Evolutionary conservation across 306 rosid species (phyloP).

Genomic region (Vicia sativa): DNA sequence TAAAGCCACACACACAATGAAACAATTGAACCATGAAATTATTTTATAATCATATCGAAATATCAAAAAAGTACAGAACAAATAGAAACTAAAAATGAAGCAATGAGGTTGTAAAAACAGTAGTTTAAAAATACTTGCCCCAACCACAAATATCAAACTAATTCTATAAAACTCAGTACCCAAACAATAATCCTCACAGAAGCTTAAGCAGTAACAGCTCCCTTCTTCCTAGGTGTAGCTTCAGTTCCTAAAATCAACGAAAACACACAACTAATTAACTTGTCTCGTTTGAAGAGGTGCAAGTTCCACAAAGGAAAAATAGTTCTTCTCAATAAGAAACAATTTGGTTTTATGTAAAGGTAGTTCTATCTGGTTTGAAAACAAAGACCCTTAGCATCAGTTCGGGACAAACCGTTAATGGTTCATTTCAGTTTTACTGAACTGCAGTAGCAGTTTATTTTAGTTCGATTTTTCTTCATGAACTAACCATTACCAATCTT

Average conservation of each 20-base stretch:
- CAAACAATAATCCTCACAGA: slow-evolving; percentile 35
- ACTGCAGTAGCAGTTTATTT: background rate
- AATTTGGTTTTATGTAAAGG: background rate
- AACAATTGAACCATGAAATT: slow-evolving; percentile 27
- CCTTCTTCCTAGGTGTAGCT: slow-evolving; percentile 97
- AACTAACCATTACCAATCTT: no score
- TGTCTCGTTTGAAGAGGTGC: background rate
- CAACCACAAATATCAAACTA: slow-evolving; percentile 35
- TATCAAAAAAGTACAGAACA: slow-evolving; percentile 45
- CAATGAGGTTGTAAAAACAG: slow-evolving; percentile 37
- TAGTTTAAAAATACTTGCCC: slow-evolving; percentile 33
- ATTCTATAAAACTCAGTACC: slow-evolving; percentile 41
- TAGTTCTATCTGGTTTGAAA: background rate
- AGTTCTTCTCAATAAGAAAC: no score
- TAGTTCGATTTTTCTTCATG: background rate
- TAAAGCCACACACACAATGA: slow-evolving; percentile 27
- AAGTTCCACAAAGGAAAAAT: background rate
- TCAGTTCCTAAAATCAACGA: slow-evolving; percentile 50
- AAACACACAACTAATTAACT: background rate
- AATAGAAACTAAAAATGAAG: slow-evolving; percentile 25
- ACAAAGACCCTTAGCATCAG: background rate
- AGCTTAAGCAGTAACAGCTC: slow-evolving; percentile 68
- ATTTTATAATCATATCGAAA: slow-evolving; percentile 41
- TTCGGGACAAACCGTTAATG: background rate
- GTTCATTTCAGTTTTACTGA: background rate